A percentile compares a stretch with the other conserved stretches of the same genome.
phyloP scores from a whole-genome alignment of 1,139 yeast species.

The Yamadazyma sp. region DNA sequence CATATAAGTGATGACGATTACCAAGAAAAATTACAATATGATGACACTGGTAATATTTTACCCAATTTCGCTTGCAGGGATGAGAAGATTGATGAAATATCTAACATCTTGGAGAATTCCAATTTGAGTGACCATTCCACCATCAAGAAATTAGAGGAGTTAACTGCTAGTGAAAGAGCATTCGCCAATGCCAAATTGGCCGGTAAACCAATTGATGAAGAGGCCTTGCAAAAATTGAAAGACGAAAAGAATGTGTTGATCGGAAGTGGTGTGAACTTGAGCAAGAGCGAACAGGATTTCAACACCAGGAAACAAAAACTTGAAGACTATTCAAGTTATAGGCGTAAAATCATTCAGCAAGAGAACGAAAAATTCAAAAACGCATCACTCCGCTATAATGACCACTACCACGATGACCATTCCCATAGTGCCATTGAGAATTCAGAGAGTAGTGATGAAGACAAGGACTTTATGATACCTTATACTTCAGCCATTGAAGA shows the following conservation, averaged over 20 bases:
- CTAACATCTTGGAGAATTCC: slow-evolving; percentile 45
- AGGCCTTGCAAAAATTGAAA: slow-evolving; percentile 40
- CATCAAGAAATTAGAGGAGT: slow-evolving; percentile 53
- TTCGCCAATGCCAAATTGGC: slow-evolving; percentile 58
- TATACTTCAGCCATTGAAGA: slow-evolving; percentile 75
- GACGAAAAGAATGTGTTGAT: slow-evolving; percentile 42
- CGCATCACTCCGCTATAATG: slow-evolving; percentile 1
- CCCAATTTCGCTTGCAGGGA: slow-evolving; percentile 60
- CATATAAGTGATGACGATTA: slow-evolving; percentile 64
- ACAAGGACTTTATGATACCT: slow-evolving; percentile 50
- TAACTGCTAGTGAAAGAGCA: slow-evolving; percentile 61
- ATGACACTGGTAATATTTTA: slow-evolving; percentile 58
- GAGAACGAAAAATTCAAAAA: slow-evolving; percentile 35
- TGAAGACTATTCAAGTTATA: slow-evolving; percentile 48
- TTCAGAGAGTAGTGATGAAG: slow-evolving; percentile 14
- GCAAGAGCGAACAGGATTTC: slow-evolving; percentile 48
- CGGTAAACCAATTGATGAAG: slow-evolving; percentile 49
- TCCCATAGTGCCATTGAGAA: slow-evolving; percentile 2
- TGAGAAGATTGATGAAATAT: slow-evolving; percentile 45
- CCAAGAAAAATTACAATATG: slow-evolving; percentile 57
- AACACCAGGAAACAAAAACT: slow-evolving; percentile 43
- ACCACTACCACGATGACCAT: slow-evolving; percentile 2
- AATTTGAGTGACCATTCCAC: slow-evolving; percentile 40
- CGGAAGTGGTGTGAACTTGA: slow-evolving; percentile 38
- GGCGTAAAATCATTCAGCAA: slow-evolving; percentile 49